Base-by-base conservation (phyloP, 495 filamentous ascomycete genomes). In the Letharia lupina region DNA sequence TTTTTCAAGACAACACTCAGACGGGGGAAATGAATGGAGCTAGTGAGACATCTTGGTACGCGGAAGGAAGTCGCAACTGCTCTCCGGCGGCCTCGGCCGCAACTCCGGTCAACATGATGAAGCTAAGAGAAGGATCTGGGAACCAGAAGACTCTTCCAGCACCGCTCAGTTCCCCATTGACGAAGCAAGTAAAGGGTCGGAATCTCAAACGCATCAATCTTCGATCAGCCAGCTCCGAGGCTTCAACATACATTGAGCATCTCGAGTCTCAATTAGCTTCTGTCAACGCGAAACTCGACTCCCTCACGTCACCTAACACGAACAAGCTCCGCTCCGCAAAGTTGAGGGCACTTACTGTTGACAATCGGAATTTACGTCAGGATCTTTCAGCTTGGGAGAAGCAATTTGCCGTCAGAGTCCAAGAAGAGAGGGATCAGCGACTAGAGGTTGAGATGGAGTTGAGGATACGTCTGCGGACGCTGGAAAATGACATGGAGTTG, bases 161-260 rank as follows among this genome's bases (percentile, higher is more conserved):
- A 31, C 68, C 72, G 13, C 52, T 69, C n/a, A 71, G 57, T 63
- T 73, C 72, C 15, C 68, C 70, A 18, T 58, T 61, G 47, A 63
- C 59, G n/a, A 68, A 63, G 45, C 67, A 71, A 31, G 56, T 59
- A 54, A 64, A 66, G 37, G 28, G 63, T 37, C 66, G 67, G 16
- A 58, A 65, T 42, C 40, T 41, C 16, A 69, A 62, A 39, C 67
- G 60, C 13, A 48, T 66, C 48, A 54, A 64, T n/a, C 39, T 68
- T 33, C 64, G 69, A 48, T 68, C 68, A 62, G 54, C 69, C 13
- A 75, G 68, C 63, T 70, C 68, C 48, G 71, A 73, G 64, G 69
- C 73, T 18, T 65, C 74, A 7, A 71, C 75, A 54, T 82, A 82
- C 69, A 81, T 83, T 52, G 81, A 82, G 52, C 79, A 79, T 66